These are phyloP conservation scores for Emergomyces pasteurianus DNA, from an alignment of 2,329 filamentous ascomycete genomes.

Conservation along the genomic window DNA sequence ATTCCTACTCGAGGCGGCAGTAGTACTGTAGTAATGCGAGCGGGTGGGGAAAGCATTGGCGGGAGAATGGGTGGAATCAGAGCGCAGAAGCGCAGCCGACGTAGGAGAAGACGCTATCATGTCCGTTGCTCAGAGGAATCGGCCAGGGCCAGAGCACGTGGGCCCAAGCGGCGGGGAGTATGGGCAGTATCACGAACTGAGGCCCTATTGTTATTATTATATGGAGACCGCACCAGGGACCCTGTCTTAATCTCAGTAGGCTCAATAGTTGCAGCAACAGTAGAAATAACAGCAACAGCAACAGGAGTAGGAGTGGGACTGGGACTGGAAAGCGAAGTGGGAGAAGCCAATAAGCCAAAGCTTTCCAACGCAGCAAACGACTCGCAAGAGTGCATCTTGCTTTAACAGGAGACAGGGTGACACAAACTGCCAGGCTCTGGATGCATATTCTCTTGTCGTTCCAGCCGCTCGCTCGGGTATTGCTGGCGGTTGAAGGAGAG, in stretches of 20 bases:
- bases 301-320: background rate
- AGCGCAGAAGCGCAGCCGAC: conserved; percentile 25
- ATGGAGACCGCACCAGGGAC: background rate
- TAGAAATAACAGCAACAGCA: background rate
- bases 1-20: conserved; percentile 7
- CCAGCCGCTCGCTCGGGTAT: background rate
- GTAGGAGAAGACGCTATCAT: conserved; percentile 33
- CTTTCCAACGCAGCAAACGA: conserved; percentile 15
- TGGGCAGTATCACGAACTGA: background rate
- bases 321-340: background rate
- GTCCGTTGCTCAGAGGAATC: background rate
- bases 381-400: conserved; percentile 11
- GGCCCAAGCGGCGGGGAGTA: conserved; percentile 6
- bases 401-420: background rate
- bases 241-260: background rate
- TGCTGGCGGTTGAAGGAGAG: background rate
- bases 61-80: conserved; percentile 16
- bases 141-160: conserved; percentile 9
- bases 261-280: background rate
- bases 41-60: conserved; percentile 6
- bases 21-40: conserved; percentile 3
- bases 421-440: background rate
- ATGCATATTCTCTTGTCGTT: background rate
- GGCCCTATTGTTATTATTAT: background rate
- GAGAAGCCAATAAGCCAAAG: conserved; percentile 9